Evolutionary conservation across 805 yeast genomes (phyloP).

Genomic region (Kuraishia ogatae): DNA sequence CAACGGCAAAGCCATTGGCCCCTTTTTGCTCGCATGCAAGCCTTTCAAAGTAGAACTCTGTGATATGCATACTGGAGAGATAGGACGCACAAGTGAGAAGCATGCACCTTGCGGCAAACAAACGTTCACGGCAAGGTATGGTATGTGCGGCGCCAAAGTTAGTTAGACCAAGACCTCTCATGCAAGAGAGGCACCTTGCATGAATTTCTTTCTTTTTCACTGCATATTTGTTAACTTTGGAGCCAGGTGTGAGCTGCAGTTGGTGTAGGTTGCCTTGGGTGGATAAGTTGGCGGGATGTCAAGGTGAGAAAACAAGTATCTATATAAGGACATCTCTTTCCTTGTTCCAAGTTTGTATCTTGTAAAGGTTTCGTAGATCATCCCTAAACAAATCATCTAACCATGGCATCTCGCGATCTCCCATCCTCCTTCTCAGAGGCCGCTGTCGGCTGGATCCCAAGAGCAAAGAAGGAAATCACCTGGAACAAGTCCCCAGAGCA

Average conservation of each 20-base stretch:
- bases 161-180: not conserved
- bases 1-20: not conserved
- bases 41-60: not conserved
- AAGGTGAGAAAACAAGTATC: not conserved
- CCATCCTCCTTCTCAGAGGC: conserved; percentile 32
- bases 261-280: not conserved
- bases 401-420: conserved; percentile 35
- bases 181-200: not conserved
- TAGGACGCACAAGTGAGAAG: not conserved
- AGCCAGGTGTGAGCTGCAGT: not conserved
- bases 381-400: not conserved
- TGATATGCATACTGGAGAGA: not conserved
- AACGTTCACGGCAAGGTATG: not conserved
- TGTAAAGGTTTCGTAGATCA: not conserved
- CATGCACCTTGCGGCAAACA: not conserved
- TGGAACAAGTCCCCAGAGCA: conserved; percentile 1
- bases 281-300: not conserved
- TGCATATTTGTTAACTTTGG: not conserved
- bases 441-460: conserved; percentile 31
- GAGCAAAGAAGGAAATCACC: conserved; percentile 34
- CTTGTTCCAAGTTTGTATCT: not conserved
- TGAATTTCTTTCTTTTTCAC: not conserved
- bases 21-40: not conserved
- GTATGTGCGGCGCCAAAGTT: not conserved
- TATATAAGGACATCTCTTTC: not conserved